Evolutionary conservation across 2,329 filamentous ascomycete species (phyloP).

Genomic region (Sphaceloma murrayae): DNA sequence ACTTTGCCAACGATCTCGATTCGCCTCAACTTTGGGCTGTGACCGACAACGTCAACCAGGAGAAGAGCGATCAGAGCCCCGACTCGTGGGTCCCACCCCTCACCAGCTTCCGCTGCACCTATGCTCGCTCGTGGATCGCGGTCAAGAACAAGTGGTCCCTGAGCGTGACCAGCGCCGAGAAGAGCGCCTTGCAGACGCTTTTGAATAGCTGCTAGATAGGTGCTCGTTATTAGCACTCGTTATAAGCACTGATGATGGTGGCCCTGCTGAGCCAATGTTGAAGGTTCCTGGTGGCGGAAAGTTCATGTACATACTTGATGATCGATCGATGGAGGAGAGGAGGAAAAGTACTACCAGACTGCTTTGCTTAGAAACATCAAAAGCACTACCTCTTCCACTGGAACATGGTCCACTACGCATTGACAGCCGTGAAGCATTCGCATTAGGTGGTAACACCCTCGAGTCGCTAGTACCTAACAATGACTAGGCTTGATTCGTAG

Average conservation of each 20-base stretch:
- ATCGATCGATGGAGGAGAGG: background rate
- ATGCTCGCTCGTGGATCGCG: conserved; percentile 65
- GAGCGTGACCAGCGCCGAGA: conserved; percentile 62
- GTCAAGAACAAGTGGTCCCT: conserved; percentile 67
- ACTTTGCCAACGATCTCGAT: conserved; percentile 49
- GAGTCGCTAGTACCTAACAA: too few species aligned
- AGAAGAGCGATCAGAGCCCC: conserved; percentile 64
- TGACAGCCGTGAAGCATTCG: too few species aligned
- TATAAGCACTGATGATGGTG: too few species aligned
- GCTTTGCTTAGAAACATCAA: background rate
- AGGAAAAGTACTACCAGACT: conserved; percentile 1
- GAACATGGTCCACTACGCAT: too few species aligned
- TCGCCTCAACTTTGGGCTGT: conserved; percentile 67
- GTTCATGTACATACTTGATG: conserved; percentile 8
- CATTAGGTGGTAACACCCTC: too few species aligned
- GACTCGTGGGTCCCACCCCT: conserved; percentile 68
- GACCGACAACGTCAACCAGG: conserved; percentile 64
- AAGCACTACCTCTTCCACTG: background rate
- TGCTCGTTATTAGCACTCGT: too few species aligned
- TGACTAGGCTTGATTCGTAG: too few species aligned
- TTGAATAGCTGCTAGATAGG: conserved; percentile 49
- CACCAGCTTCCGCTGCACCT: conserved; percentile 64
- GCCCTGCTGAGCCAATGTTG: too few species aligned
- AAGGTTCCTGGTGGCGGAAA: too few species aligned
- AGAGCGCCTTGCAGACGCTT: conserved; percentile 56